phyloP scores from a whole-genome alignment of 306 rosid genomes.

The Astragalus glycyphyllos region DNA sequence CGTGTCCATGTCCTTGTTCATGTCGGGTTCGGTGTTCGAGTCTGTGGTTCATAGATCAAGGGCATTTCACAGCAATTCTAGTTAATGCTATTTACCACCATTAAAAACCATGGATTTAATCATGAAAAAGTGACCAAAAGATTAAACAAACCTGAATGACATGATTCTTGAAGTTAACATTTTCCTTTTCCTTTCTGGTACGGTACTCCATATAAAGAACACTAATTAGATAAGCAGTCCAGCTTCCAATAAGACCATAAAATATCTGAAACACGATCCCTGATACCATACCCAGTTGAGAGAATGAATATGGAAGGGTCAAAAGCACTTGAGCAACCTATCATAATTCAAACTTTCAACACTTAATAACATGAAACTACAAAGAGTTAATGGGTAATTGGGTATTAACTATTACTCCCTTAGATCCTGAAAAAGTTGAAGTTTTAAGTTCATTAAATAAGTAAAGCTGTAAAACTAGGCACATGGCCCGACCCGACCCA shows the following conservation, averaged over 20 bases:
- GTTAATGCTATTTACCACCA: background rate
- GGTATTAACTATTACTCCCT: too few relatives aligned
- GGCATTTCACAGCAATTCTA: too few relatives aligned
- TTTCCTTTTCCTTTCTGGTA: constrained; percentile 89
- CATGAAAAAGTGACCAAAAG: background rate
- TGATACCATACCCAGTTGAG: constrained; percentile 90
- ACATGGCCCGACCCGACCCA: too few relatives aligned
- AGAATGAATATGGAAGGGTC: constrained; percentile 92
- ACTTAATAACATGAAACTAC: background rate
- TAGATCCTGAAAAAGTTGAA: too few relatives aligned
- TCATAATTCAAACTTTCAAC: background rate
- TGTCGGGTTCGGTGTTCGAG: too few relatives aligned
- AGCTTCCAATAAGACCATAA: constrained; percentile 88
- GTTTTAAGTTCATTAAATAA: too few relatives aligned
- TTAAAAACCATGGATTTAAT: background rate
- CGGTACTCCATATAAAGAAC: constrained; percentile 87
- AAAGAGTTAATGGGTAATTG: background rate
- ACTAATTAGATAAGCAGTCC: constrained; percentile 97
- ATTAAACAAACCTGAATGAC: constrained; percentile 75
- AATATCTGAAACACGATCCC: constrained; percentile 80
- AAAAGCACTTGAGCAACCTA: constrained; percentile 97
- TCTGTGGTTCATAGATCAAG: too few relatives aligned
- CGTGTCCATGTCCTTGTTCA: too few relatives aligned
- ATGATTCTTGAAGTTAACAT: constrained; percentile 90
- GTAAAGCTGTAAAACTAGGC: too few relatives aligned